A percentile compares a stretch with the other conserved stretches of the same genome.
Evolutionary conservation across 164 flowering plant genomes (phyloP).

Genomic region (Akebia trifoliata): DNA sequence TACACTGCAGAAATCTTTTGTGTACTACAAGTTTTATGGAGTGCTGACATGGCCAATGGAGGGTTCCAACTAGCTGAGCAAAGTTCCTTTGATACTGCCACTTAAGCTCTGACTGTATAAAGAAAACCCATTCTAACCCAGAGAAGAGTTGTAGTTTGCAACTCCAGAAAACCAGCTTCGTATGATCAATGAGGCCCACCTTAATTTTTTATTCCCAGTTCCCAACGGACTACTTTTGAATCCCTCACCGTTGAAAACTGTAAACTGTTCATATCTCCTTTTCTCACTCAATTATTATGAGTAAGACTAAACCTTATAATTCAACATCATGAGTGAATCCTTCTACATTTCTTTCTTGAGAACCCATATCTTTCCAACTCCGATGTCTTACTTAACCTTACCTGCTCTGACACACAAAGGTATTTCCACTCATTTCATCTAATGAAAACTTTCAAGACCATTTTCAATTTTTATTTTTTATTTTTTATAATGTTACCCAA

Average conservation of each 20-base stretch:
- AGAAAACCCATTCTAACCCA: not conserved
- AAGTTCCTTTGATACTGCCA: not conserved
- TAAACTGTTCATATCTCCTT: conserved; percentile 2
- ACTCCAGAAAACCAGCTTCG: not conserved
- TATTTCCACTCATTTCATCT: conserved; percentile 32
- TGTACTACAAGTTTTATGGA: too few relatives aligned
- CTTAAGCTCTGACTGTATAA: not conserved
- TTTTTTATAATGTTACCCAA: not conserved
- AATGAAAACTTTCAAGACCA: conserved; percentile 13
- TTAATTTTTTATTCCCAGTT: conserved; percentile 26
- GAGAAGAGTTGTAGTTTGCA: conserved; percentile 5
- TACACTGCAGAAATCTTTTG: conserved; percentile 7
- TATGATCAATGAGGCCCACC: conserved; percentile 32
- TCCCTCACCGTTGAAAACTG: conserved; percentile 9
- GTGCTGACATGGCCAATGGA: too few relatives aligned
- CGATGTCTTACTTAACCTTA: conserved; percentile 1
- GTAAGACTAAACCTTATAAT: conserved; percentile 28
- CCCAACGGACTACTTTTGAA: conserved; percentile 29
- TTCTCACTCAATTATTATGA: conserved; percentile 16
- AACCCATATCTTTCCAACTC: conserved; percentile 14
- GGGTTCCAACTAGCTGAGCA: not conserved
- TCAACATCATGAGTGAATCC: conserved; percentile 19
- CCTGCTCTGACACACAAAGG: conserved; percentile 17
- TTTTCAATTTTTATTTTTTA: not conserved
- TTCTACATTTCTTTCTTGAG: conserved; percentile 7